Evolutionary conservation across 306 rosid species (phyloP), one percentile per base, ranked within the genome.

Genomic region (Vigna mungo): DNA sequence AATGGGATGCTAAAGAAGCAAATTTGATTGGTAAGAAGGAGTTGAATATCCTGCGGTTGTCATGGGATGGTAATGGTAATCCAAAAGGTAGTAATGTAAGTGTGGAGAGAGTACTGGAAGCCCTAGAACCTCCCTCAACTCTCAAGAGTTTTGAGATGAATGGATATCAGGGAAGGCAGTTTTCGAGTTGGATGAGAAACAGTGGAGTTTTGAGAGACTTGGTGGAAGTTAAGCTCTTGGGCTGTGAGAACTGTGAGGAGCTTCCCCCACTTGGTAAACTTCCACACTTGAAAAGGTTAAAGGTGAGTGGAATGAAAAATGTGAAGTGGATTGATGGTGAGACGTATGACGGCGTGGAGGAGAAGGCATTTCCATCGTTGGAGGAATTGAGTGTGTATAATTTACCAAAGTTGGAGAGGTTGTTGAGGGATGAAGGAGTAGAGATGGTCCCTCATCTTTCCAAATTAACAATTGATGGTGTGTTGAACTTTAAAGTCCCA

Each of bases 191-290:
- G 78, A 56, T 73, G 56, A 44, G 25, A 14, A 41, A 43, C 9
- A 0, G 4, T 2, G 8, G 46, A 4, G 0, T 59, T 59, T 25
- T 74, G 1, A 9, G 7, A 25, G 12, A 41, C 17, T 43, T 74
- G 18, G 68, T 74, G 18, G 2, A 16, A 0, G 14, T 74, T 43
- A 5, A 5, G 0, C 46, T 74, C 12, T 74, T 0, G 0, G 46
- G 27, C 2, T 74, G 78, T 16, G 12, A 5, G 0, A 74, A 58
- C 46, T 58, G 56, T 16, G 7, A 59, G 46, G 4, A n/a, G n/a
- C 58, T 74, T 43, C 69, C 78, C 44, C 30, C 68, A 15, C 56
- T 73, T 23, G 78, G 78, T 25, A 73, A 73, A 58, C 9, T 73
- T 8, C 55, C 67, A 41, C 9, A 14, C 3, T 56, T 72, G 25